Base-by-base conservation (phyloP, 768 basidiomycete genomes). In the Amanita polypyramis region DNA sequence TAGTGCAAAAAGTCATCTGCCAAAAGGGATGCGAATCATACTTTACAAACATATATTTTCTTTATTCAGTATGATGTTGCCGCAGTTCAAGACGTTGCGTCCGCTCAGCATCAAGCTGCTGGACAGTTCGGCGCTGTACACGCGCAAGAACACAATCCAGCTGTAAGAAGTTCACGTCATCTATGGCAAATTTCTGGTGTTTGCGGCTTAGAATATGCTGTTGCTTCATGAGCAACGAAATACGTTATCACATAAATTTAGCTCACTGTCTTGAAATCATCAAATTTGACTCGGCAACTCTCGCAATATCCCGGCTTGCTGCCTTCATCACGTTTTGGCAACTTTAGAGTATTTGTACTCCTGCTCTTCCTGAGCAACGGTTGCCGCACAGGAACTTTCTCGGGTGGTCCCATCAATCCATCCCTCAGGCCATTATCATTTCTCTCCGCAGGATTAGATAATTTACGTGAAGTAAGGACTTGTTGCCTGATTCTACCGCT, bases 281-380 rank as follows among this genome's bases (percentile, higher is more conserved):
- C 81, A 58, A 94, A 99, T 63, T 91, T 91, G 48, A 74, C 59
- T 33, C 95, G 77, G 63, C 96, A 99, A 61, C 92, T 94, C 65
- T 99, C 96, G 63, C 96, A 99, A 64, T 97, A 98, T 4, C 96
- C 96, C 4, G 94, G 85, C 58, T 96, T 97, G 53, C 75, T 79
- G 14, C 80, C 81, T 66, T 95, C 91, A 50, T 92, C 87, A 33
- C 88, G 79, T 58, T 78, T 82, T 6, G 85, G 80, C 47, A 86
- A 68, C 57, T 75, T 73, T 40, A 90, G 64, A 1, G 83, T 86
- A 59, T 86, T 86, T 44, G 85, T 89, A 55, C 87, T 91, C 54
- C 79, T 77, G 59, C 85, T 85, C 65, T 86, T 91, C 58, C 77
- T 74, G 43, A 92, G 66, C 37, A 72, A 51, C 32, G 65, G 64